A percentile compares a stretch with the other conserved stretches of the same genome.
Conservation (phyloP, 2,329 filamentous ascomycete species). For the Neoascochyta sp. region DNA sequence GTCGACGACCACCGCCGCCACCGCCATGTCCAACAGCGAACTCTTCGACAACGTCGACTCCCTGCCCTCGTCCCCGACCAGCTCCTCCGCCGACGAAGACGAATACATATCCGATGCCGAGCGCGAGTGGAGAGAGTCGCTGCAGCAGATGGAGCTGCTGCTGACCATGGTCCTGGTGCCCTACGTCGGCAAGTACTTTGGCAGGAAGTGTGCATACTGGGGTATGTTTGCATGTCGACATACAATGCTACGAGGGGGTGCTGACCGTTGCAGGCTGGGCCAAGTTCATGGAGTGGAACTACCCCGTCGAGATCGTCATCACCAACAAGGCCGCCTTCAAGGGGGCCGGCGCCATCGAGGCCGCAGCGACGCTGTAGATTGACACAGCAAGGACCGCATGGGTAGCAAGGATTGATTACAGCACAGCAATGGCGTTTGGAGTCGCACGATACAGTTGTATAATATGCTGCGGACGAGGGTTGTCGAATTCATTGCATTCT, state of each 20-base stretch:
- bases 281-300: slow-evolving; percentile 91
- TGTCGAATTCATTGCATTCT: too few relatives aligned
- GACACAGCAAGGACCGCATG: not conserved
- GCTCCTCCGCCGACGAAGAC: slow-evolving; percentile 54
- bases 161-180: slow-evolving; percentile 93
- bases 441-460: too few relatives aligned
- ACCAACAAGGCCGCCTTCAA: slow-evolving; percentile 48
- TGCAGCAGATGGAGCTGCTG: slow-evolving; percentile 90
- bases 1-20: slow-evolving; percentile 11
- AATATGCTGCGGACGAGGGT: too few relatives aligned
- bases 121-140: slow-evolving; percentile 87
- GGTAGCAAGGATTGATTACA: too few relatives aligned
- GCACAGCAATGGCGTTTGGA: slow-evolving; percentile 9
- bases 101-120: slow-evolving; percentile 76
- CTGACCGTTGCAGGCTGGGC: slow-evolving; percentile 69
- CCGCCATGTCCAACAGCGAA: slow-evolving; percentile 38
- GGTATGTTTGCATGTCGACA: slow-evolving; percentile 57
- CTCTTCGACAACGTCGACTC: slow-evolving; percentile 49
- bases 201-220: slow-evolving; percentile 93
- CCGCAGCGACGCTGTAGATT: slow-evolving; percentile 42
- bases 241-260: not conserved
- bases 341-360: slow-evolving; percentile 45
- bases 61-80: slow-evolving; percentile 50
- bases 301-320: slow-evolving; percentile 68
- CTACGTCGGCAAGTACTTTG: slow-evolving; percentile 91